Evolutionary conservation across 139 green algal genomes (phyloP).

Genomic region (Chlamydomonas sp.): DNA sequence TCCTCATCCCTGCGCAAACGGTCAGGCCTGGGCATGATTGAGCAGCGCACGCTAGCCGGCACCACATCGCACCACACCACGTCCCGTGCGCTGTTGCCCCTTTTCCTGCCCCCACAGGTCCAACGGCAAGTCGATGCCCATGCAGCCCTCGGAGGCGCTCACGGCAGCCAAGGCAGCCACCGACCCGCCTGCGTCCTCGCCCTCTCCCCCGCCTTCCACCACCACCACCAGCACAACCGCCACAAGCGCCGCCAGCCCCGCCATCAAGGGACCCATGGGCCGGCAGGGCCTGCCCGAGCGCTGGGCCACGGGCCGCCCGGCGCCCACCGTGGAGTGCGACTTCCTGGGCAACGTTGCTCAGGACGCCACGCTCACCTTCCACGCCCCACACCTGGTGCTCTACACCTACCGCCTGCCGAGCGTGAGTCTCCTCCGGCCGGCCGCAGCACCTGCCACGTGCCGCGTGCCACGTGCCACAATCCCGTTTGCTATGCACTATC

Average conservation of each 20-base stretch:
- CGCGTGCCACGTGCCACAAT: no score
- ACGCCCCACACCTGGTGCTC: not conserved
- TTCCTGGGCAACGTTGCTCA: not conserved
- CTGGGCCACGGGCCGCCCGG: not conserved
- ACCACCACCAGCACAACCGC: not conserved
- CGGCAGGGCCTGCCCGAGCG: not conserved
- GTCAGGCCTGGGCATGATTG: no score
- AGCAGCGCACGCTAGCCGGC: no score
- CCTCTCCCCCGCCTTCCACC: not conserved
- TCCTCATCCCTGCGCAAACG: no score
- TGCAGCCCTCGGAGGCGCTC: not conserved
- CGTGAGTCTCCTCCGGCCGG: no score
- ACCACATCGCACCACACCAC: not conserved
- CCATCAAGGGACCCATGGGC: not conserved
- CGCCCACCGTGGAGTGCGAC: constrained; percentile 8
- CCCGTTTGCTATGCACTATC: no score
- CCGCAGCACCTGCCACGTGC: no score
- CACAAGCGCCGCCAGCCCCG: not conserved
- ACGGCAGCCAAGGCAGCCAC: not conserved
- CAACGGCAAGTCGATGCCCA: constrained; percentile 2
- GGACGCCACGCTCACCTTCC: not conserved
- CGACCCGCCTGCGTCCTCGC: not conserved
- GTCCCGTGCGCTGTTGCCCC: not conserved
- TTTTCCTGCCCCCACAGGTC: not conserved
- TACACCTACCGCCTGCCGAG: constrained; percentile 13